phyloP scores from a whole-genome alignment of 2,329 filamentous ascomycete genomes.

The Stromatinia cepivora region DNA sequence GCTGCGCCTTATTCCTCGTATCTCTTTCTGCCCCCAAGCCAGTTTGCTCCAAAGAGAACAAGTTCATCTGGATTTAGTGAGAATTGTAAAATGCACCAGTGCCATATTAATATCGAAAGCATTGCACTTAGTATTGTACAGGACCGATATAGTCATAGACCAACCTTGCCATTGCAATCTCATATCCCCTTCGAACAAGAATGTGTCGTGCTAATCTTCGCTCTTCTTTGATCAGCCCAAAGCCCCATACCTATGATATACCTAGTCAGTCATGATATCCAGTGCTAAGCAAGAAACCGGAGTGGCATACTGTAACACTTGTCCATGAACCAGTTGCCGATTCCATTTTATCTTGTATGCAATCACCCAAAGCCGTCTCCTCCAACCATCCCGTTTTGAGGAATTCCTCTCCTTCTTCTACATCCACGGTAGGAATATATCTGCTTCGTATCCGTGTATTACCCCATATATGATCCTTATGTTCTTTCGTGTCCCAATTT shows the following conservation, averaged over 20 bases:
- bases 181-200: slow-evolving; percentile 10
- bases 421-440: neutral
- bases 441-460: neutral
- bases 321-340: neutral
- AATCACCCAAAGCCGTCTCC: neutral
- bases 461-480: neutral
- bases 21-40: neutral
- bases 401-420: slow-evolving; percentile 4
- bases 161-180: slow-evolving; percentile 1
- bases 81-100: neutral
- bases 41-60: too few species aligned
- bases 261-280: neutral
- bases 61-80: too few species aligned
- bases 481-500: slow-evolving; percentile 2
- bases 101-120: neutral
- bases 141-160: slow-evolving; percentile 4
- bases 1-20: neutral
- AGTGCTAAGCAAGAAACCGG: neutral
- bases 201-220: neutral
- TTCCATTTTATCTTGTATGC: neutral
- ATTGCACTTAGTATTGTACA: neutral
- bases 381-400: neutral
- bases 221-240: neutral
- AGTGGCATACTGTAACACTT: neutral
- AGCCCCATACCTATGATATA: neutral